Evolutionary conservation across 1,284 basidiomycete genomes (phyloP).

Genomic region (Rhodotorula sp.): DNA sequence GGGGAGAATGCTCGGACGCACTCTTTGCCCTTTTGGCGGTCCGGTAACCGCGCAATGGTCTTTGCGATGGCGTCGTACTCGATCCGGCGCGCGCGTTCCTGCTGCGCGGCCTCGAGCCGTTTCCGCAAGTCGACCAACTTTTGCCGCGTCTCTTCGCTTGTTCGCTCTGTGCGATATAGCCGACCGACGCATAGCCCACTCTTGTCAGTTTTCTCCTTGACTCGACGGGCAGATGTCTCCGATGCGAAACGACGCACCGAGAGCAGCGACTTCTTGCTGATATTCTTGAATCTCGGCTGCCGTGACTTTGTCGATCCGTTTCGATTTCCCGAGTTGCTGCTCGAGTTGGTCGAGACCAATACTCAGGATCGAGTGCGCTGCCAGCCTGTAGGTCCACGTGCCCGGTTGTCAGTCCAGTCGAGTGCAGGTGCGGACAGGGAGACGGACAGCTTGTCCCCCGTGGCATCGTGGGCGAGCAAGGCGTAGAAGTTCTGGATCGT

Average conservation of each 20-base stretch:
- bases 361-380: slow-evolving; percentile 33
- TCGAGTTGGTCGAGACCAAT: slow-evolving; percentile 34
- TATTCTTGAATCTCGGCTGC: slow-evolving; percentile 34
- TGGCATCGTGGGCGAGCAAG: slow-evolving; percentile 14
- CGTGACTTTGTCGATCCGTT: slow-evolving; percentile 19
- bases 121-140: slow-evolving; percentile 17
- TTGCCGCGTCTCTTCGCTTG: slow-evolving; percentile 17
- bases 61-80: slow-evolving; percentile 41
- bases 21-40: slow-evolving; percentile 33
- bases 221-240: no score
- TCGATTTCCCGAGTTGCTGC: slow-evolving; percentile 17
- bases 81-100: slow-evolving; percentile 39
- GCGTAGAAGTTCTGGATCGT: slow-evolving; percentile 39
- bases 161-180: background rate
- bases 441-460: slow-evolving; percentile 36
- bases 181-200: no score
- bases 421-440: no score
- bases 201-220: background rate
- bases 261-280: slow-evolving; percentile 16
- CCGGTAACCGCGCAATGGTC: slow-evolving; percentile 30
- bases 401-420: background rate
- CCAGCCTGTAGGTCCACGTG: slow-evolving; percentile 22
- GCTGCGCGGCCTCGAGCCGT: slow-evolving; percentile 27
- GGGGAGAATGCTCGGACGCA: slow-evolving; percentile 12
- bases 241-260: slow-evolving; percentile 8